These are phyloP conservation scores for Tylopilus sp. DNA, from an alignment of 1,284 basidiomycete species.

Conservation along the genomic window DNA sequence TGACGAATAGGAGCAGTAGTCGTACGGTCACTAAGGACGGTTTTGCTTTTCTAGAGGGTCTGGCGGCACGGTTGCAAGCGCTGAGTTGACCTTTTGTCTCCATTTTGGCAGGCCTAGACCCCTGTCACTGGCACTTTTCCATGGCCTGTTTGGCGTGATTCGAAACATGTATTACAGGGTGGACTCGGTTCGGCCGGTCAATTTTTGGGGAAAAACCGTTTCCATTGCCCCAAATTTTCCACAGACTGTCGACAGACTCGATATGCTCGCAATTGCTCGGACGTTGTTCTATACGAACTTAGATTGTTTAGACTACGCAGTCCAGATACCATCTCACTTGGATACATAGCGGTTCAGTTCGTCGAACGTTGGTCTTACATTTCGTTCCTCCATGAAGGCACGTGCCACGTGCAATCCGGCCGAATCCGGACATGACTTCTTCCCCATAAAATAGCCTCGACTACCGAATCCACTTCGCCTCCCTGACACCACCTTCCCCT, in stretches of 20 bases:
- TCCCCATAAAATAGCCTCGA: conserved; percentile 24
- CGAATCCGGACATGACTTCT: conserved; percentile 18
- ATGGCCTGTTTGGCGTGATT: conserved; percentile 4
- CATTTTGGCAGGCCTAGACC: background rate
- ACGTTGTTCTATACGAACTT: background rate
- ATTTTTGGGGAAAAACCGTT: background rate
- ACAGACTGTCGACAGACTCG: background rate
- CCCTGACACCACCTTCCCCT: background rate
- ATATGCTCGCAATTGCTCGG: background rate
- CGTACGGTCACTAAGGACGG: conserved; percentile 73
- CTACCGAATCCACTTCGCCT: background rate
- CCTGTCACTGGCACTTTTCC: background rate
- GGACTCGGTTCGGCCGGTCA: too few species aligned
- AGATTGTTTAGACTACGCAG: background rate
- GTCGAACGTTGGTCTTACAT: background rate
- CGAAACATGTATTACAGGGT: background rate
- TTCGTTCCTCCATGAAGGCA: background rate
- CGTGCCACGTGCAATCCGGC: conserved; percentile 28
- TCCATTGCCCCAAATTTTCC: conserved; percentile 4
- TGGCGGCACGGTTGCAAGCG: conserved; percentile 47
- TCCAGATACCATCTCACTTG: background rate
- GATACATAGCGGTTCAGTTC: background rate
- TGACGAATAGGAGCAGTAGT: conserved; percentile 60
- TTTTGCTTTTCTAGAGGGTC: conserved; percentile 59
- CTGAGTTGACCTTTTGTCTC: conserved; percentile 14